Conservation (phyloP, 331 rosid genomes). For the Spiraea crenata region DNA sequence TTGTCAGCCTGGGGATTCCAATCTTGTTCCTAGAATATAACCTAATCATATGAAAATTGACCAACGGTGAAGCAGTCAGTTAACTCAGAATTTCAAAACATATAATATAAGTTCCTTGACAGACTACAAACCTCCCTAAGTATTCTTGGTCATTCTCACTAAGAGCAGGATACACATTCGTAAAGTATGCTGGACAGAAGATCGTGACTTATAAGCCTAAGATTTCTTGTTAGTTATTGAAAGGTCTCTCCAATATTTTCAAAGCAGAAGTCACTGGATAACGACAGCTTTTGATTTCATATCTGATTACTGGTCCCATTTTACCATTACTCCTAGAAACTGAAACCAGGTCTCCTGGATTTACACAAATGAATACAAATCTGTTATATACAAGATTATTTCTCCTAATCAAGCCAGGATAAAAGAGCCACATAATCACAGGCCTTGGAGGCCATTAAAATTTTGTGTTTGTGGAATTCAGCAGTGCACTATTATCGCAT, state of each 20-base stretch:
- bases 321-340: too few relatives aligned
- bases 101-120: background rate
- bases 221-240: background rate
- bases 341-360: too few relatives aligned
- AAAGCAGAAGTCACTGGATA: background rate
- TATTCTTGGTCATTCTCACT: background rate
- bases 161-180: background rate
- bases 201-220: background rate
- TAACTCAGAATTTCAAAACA: background rate
- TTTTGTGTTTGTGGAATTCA: background rate
- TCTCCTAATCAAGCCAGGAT: background rate
- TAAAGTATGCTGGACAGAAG: background rate
- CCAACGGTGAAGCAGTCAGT: background rate
- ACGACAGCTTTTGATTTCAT: background rate
- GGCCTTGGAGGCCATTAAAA: background rate
- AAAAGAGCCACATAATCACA: background rate
- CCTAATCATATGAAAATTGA: conserved; percentile 42
- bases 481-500: background rate
- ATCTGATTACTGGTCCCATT: background rate
- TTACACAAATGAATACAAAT: background rate
- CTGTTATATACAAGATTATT: background rate
- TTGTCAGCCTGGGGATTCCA: conserved; percentile 99
- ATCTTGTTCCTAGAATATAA: conserved; percentile 95
- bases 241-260: background rate
- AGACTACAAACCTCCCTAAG: background rate